Percentiles rank a stretch among this genome's conserved stretches.
Conservation (phyloP, 768 basidiomycete genomes). For the Phaeotremella skinneri region DNA sequence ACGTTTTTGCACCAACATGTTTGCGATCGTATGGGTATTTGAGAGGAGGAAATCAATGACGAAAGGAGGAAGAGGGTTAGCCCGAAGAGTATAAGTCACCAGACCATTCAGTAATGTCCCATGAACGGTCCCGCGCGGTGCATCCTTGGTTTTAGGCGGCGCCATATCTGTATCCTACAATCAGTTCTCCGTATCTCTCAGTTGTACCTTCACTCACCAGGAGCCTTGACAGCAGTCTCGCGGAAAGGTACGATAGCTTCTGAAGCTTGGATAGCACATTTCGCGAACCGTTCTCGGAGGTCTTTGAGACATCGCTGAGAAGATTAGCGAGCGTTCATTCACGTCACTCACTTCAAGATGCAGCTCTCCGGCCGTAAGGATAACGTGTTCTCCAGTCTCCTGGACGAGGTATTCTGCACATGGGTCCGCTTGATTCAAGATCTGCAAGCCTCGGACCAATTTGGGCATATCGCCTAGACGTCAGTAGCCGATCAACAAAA, state of each 20-base stretch:
- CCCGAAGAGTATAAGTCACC: slow-evolving; percentile 79
- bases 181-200: slow-evolving; percentile 1
- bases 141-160: slow-evolving; percentile 68
- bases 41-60: slow-evolving; percentile 75
- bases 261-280: slow-evolving; percentile 86
- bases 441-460: slow-evolving; percentile 76
- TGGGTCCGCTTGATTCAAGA: slow-evolving; percentile 91
- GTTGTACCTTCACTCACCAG: slow-evolving; percentile 57
- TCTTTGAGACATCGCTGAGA: slow-evolving; percentile 91
- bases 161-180: slow-evolving; percentile 67
- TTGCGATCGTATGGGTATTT: slow-evolving; percentile 63
- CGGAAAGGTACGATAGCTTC: slow-evolving; percentile 97
- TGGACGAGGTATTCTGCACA: slow-evolving; percentile 98
- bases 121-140: slow-evolving; percentile 72
- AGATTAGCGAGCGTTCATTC: not conserved
- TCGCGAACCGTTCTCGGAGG: slow-evolving; percentile 89
- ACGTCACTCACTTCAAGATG: slow-evolving; percentile 76
- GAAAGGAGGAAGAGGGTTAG: slow-evolving; percentile 68
- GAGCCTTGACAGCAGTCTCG: slow-evolving; percentile 80
- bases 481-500: not conserved
- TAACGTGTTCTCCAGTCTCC: slow-evolving; percentile 94
- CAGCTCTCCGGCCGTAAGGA: slow-evolving; percentile 89
- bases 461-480: slow-evolving; percentile 73
- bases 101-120: slow-evolving; percentile 67
- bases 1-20: slow-evolving; percentile 57